Evolutionary conservation across 2,329 filamentous ascomycete genomes (phyloP).

Genomic region (Rosellinia necatrix): DNA sequence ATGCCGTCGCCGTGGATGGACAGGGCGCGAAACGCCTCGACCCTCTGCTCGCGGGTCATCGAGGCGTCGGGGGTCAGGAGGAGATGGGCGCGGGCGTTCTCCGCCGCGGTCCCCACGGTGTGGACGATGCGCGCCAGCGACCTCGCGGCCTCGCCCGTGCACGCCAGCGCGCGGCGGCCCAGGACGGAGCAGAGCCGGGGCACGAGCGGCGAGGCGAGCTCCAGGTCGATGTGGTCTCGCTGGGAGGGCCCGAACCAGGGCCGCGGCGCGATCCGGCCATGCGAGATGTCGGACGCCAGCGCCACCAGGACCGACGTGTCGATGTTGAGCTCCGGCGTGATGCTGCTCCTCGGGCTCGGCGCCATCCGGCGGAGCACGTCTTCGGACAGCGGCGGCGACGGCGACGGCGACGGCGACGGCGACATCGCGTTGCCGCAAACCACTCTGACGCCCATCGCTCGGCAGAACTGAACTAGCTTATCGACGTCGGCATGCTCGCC

Average conservation of each 20-base stretch:
- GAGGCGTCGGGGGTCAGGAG: constrained; percentile 51
- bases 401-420: constrained; percentile 24
- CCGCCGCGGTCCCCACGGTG: constrained; percentile 64
- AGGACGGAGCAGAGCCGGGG: constrained; percentile 67
- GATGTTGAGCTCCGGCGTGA: constrained; percentile 54
- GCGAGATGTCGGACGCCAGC: constrained; percentile 74
- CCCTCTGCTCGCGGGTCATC: constrained; percentile 32
- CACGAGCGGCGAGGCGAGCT: constrained; percentile 64
- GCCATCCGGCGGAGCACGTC: constrained; percentile 36
- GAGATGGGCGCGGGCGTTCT: constrained; percentile 63
- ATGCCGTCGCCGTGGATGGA: constrained; percentile 44
- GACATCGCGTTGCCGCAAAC: constrained; percentile 32
- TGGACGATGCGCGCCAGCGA: constrained; percentile 70
- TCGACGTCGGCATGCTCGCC: constrained; percentile 36
- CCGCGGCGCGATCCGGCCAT: constrained; percentile 47
- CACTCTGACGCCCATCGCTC: constrained; percentile 33
- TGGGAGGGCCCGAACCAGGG: constrained; percentile 61
- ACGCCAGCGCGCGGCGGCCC: constrained; percentile 60
- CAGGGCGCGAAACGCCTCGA: constrained; percentile 41
- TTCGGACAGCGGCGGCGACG: constrained; percentile 29
- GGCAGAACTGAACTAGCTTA: constrained; percentile 34
- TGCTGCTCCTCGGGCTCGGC: constrained; percentile 34
- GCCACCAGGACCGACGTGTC: constrained; percentile 75
- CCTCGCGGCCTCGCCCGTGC: constrained; percentile 66
- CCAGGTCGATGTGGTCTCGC: constrained; percentile 66